phyloP scores from a whole-genome alignment of 2,329 filamentous ascomycete species.

The Scolecobasidium constrictum region DNA sequence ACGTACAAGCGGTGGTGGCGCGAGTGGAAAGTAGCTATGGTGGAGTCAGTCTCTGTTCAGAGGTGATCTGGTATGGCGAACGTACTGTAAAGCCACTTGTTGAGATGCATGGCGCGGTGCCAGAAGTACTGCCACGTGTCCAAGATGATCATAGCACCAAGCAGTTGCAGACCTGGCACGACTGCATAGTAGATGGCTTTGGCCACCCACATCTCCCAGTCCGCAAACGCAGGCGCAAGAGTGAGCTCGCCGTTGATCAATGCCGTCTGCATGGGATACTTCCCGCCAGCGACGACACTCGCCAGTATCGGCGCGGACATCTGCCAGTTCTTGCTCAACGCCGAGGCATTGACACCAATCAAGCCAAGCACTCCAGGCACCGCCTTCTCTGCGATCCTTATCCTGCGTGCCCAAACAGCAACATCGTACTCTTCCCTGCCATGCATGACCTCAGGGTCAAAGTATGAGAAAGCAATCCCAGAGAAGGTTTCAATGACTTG shows the following conservation, averaged over 20 bases:
- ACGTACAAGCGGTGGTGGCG: conserved; percentile 95
- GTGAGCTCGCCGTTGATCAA: conserved; percentile 38
- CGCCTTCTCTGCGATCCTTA: conserved; percentile 68
- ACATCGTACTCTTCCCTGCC: conserved; percentile 80
- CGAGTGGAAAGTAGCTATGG: conserved; percentile 73
- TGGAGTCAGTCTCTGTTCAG: conserved; percentile 6
- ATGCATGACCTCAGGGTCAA: conserved; percentile 61
- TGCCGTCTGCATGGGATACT: conserved; percentile 59
- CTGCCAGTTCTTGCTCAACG: conserved; percentile 65
- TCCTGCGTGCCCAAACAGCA: conserved; percentile 76
- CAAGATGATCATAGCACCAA: conserved; percentile 61
- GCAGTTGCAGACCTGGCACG: conserved; percentile 69
- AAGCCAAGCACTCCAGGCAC: conserved; percentile 61
- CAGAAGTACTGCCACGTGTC: conserved; percentile 99
- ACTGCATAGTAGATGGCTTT: conserved; percentile 69
- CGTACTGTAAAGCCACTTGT: conserved; percentile 93
- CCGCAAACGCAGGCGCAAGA: conserved; percentile 60
- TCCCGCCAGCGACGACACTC: conserved; percentile 65
- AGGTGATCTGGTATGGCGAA: conserved; percentile 15
- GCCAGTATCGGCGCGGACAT: conserved; percentile 62
- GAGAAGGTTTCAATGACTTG: conserved; percentile 78
- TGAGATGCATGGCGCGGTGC: conserved; percentile 93
- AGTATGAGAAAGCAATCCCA: conserved; percentile 54
- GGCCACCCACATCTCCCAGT: conserved; percentile 69
- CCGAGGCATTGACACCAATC: conserved; percentile 64